Conservation (phyloP, 2,329 filamentous ascomycete species). For the Hypoxylon sp. region DNA sequence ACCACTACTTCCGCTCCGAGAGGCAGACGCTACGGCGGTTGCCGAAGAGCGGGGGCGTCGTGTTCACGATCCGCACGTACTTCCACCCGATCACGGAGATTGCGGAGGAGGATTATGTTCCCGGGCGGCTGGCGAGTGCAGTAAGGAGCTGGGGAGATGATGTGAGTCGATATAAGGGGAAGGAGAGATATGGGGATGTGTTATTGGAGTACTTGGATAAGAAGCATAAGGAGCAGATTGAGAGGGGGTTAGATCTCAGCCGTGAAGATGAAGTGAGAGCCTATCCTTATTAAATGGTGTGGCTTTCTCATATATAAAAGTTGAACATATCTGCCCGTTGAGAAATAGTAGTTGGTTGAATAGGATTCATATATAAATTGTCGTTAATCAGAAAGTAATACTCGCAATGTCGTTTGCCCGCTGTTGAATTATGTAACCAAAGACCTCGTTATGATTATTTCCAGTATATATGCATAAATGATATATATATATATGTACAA, state of each 20-base stretch:
- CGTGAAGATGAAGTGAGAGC: constrained; percentile 52
- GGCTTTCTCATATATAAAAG: not conserved
- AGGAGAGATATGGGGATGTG: constrained; percentile 79
- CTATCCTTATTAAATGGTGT: constrained; percentile 48
- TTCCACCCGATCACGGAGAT: constrained; percentile 80
- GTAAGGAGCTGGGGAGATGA: constrained; percentile 86
- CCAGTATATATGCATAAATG: too few species aligned
- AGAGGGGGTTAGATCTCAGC: constrained; percentile 72
- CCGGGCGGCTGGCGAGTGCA: constrained; percentile 82
- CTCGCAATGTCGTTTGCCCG: not conserved
- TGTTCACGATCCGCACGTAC: constrained; percentile 86
- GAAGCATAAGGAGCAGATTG: constrained; percentile 81
- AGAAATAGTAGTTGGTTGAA: not conserved
- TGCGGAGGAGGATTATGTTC: constrained; percentile 80
- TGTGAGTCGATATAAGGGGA: constrained; percentile 83
- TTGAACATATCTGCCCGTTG: not conserved
- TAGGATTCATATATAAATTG: not conserved
- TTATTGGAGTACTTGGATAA: constrained; percentile 81
- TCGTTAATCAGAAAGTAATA: not conserved
- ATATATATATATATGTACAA: too few species aligned
- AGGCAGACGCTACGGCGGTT: constrained; percentile 77
- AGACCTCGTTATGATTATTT: not conserved
- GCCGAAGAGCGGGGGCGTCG: constrained; percentile 69
- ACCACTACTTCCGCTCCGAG: constrained; percentile 85
- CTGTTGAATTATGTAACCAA: constrained; percentile 9